phyloP scores from a whole-genome alignment of 2,329 filamentous ascomycete genomes.

The Pseudovirgaria hyperparasitica region DNA sequence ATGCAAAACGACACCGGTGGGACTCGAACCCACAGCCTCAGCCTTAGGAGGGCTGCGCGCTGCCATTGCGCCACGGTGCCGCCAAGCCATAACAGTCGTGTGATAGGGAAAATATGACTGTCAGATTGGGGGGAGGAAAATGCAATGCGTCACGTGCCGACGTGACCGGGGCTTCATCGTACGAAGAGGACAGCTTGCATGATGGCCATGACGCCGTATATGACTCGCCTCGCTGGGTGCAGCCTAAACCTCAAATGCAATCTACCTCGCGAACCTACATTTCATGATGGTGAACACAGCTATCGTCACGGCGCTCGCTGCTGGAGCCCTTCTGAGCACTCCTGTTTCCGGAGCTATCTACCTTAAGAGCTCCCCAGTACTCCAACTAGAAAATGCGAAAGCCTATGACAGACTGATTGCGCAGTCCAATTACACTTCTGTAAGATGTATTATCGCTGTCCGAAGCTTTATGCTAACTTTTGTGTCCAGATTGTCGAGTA shows the following conservation, averaged over 20 bases:
- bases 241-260: too few species aligned
- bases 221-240: too few species aligned
- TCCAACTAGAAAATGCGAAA: slow-evolving; percentile 68
- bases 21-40: slow-evolving; percentile 26
- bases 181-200: too few species aligned
- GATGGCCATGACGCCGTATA: too few species aligned
- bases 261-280: too few species aligned
- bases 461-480: slow-evolving; percentile 4
- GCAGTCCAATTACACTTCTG: slow-evolving; percentile 82
- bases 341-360: slow-evolving; percentile 65
- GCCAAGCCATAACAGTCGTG: slow-evolving; percentile 2
- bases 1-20: slow-evolving; percentile 19
- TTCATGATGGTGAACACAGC: slow-evolving; percentile 22
- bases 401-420: slow-evolving; percentile 74
- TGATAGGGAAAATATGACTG: too few species aligned
- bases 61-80: slow-evolving; percentile 22
- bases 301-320: slow-evolving; percentile 37
- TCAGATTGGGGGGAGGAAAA: too few species aligned
- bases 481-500: slow-evolving; percentile 26
- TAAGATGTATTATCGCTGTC: slow-evolving; percentile 41
- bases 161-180: too few species aligned
- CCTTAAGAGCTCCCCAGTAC: slow-evolving; percentile 71
- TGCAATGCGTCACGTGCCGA: too few species aligned
- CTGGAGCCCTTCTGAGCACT: slow-evolving; percentile 52
- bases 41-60: slow-evolving; percentile 27